Conservation (phyloP, 768 basidiomycete species). For the Mycena belliarum region DNA sequence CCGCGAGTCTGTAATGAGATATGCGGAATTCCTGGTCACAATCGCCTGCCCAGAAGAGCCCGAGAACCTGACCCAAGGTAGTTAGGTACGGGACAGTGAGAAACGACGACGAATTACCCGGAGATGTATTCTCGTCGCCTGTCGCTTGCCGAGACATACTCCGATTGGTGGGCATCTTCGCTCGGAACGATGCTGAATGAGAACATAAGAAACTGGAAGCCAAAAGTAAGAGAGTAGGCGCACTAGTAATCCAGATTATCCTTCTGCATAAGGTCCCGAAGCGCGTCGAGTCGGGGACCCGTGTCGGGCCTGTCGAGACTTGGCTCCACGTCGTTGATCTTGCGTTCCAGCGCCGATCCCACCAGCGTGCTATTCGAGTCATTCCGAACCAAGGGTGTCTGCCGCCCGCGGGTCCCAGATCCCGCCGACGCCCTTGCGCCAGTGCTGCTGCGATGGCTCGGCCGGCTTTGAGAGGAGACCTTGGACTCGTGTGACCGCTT, state of each 20-base stretch:
- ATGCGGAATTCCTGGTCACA: conserved; percentile 64
- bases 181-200: conserved; percentile 66
- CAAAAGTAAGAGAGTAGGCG: conserved; percentile 30
- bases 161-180: conserved; percentile 83
- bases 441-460: conserved; percentile 23
- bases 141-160: conserved; percentile 77
- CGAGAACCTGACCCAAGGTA: conserved; percentile 46
- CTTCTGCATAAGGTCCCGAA: conserved; percentile 67
- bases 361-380: conserved; percentile 74
- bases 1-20: conserved; percentile 76
- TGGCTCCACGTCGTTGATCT: conserved; percentile 63
- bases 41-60: conserved; percentile 75
- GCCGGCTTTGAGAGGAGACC: conserved; percentile 28
- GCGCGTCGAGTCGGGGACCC: conserved; percentile 54
- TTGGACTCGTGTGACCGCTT: conserved; percentile 31
- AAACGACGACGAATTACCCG: conserved; percentile 50
- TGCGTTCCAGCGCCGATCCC: conserved; percentile 72
- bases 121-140: conserved; percentile 79
- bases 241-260: conserved; percentile 77
- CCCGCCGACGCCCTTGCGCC: conserved; percentile 29
- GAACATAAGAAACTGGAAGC: not conserved
- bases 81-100: no score
- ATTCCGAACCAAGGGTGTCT: conserved; percentile 48
- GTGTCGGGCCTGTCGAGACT: conserved; percentile 59
- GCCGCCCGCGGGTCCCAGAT: conserved; percentile 15